Base-by-base conservation (phyloP, 805 yeast genomes). In the Metschnikowia gruessii region DNA sequence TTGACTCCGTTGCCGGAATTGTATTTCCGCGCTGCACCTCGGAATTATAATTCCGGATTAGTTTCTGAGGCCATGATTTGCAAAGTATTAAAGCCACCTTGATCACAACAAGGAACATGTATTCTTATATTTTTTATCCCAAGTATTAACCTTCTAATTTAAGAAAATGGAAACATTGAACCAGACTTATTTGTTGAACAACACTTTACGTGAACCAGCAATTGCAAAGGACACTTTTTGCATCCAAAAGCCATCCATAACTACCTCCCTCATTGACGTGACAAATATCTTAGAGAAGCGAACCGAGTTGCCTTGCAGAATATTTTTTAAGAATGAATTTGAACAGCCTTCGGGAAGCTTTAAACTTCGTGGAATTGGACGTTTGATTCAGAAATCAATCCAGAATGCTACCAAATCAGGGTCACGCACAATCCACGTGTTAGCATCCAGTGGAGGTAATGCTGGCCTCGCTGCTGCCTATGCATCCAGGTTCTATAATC, bases 261-360 rank as follows among this genome's bases (percentile, higher is more conserved):
- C 58, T 32, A 74, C 80, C 0, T 68, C 77, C 1, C 58, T 75
- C 22, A 63, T 66, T 1, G 76, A 69, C 43, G 70, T 72, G 43
- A 59, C 72, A n/a, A 17, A 62, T 36, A 16, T 33, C 3, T 29
- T 55, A 32, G 29, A 46, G 32, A 37, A 45, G 2, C n/a, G 36
- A 2, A 3, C 21, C n/a, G 24, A 54, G 43, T 40, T 63, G 61
- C 62, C 59, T 8, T 75, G 76, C 49, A 62, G 70, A 11, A 61
- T 78, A 1, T 64, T 70, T 30, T 62, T 79, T 45, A 80, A 80
- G 51, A 70, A 74, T 50, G 83, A 80, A 53, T 68, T 64, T 42
- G 68, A 73, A 26, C 83, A 80, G 54, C 83, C 83, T 5, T 70
- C 80, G 11, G 83, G 83, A 0, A 74, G 80, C 46, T 80, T 79